Evolutionary conservation across 1,139 yeast genomes (phyloP).

Genomic region (Eremothecium gossypii): DNA sequence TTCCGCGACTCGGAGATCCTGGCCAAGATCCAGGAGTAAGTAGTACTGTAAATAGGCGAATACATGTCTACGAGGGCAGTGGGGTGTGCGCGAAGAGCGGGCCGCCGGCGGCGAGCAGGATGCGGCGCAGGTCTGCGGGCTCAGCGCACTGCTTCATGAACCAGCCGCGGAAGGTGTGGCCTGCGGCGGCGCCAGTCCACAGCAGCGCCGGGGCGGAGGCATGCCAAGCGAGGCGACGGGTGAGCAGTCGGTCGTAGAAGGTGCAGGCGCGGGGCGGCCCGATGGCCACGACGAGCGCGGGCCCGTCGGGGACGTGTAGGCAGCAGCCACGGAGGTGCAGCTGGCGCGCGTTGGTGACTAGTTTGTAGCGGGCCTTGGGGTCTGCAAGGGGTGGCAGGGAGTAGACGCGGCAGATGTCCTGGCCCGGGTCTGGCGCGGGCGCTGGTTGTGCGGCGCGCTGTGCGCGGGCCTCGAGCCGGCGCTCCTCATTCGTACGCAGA

Average conservation of each 20-base stretch:
- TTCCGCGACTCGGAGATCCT: conserved; percentile 89
- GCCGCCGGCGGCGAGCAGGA: conserved; percentile 18
- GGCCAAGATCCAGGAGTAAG: conserved; percentile 62
- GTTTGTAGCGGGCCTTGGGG: conserved; percentile 61
- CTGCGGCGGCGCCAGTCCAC: conserved; percentile 70
- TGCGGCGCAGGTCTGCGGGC: conserved; percentile 13
- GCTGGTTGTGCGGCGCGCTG: conserved; percentile 13
- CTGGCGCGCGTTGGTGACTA: conserved; percentile 74
- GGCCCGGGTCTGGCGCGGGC: not conserved
- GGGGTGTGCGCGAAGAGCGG: conserved; percentile 10
- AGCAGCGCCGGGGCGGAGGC: conserved; percentile 38
- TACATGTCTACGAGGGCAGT: not conserved
- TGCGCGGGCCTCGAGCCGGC: conserved; percentile 30
- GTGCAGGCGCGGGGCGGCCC: conserved; percentile 58
- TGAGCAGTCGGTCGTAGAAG: conserved; percentile 54
- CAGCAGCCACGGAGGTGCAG: conserved; percentile 53
- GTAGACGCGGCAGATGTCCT: conserved; percentile 50
- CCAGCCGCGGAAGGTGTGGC: conserved; percentile 24
- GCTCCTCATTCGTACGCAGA: conserved; percentile 46
- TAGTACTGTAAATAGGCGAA: not conserved
- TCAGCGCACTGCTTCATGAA: conserved; percentile 26
- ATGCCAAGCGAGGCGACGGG: conserved; percentile 63
- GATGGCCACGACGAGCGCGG: conserved; percentile 58
- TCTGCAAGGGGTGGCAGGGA: conserved; percentile 45
- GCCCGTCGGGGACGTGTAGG: conserved; percentile 35